Conservation (phyloP, 2,329 filamentous ascomycete species). For the Onygena corvina region DNA sequence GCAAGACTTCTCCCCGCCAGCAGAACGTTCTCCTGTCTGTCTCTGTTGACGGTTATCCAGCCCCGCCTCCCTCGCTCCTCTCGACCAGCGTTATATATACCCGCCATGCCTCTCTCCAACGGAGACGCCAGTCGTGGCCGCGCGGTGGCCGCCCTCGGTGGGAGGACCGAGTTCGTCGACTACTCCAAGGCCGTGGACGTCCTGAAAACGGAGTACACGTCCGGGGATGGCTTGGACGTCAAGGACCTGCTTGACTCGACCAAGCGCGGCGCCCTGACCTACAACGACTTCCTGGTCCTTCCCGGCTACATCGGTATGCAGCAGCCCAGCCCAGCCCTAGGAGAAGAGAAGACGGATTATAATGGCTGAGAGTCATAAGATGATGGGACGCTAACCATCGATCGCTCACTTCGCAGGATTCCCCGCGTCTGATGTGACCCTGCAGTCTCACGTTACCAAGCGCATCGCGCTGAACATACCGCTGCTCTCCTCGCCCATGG, state of each 20-base stretch:
- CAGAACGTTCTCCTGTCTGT: conserved; percentile 31
- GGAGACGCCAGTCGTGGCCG: conserved; percentile 43
- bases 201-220: conserved; percentile 63
- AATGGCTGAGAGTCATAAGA: no score
- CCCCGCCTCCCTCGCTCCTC: not conserved
- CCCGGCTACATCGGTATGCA: conserved; percentile 80
- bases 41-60: conserved; percentile 33
- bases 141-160: conserved; percentile 36
- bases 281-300: conserved; percentile 96
- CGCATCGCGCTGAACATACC: conserved; percentile 92
- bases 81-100: conserved; percentile 21
- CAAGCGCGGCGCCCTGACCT: conserved; percentile 85
- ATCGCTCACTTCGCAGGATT: conserved; percentile 47
- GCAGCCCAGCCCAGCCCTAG: no score
- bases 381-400: not conserved
- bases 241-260: conserved; percentile 80
- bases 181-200: conserved; percentile 63
- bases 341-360: conserved; percentile 6
- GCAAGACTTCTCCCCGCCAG: conserved; percentile 50
- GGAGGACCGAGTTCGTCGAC: conserved; percentile 53
- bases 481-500: conserved; percentile 96
- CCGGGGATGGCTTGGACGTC: conserved; percentile 75
- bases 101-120: conserved; percentile 61
- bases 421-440: conserved; percentile 71
- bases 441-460: conserved; percentile 91